Conservation (phyloP, 805 yeast genomes). For the Ogataea populi-albae region DNA sequence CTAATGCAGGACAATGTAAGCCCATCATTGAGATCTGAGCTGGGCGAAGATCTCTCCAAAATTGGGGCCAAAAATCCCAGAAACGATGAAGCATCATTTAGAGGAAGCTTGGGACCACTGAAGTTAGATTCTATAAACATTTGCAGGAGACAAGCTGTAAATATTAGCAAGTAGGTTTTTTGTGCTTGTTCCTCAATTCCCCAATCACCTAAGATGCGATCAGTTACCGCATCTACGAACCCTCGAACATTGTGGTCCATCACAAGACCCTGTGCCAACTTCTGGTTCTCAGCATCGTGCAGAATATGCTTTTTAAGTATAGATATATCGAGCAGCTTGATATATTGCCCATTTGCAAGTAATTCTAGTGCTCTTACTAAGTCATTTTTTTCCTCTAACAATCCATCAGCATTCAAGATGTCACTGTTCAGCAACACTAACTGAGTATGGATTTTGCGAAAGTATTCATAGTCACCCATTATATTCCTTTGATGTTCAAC, state of each 20-base stretch:
- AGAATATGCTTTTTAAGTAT: slow-evolving; percentile 14
- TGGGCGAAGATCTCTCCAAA: slow-evolving; percentile 12
- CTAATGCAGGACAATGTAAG: slow-evolving; percentile 9
- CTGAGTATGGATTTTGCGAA: no score
- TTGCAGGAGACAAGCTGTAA: slow-evolving; percentile 63
- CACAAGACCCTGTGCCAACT: slow-evolving; percentile 5
- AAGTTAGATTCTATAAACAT: slow-evolving; percentile 71
- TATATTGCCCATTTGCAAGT: slow-evolving; percentile 30
- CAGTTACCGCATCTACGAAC: slow-evolving; percentile 4
- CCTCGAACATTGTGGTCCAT: slow-evolving; percentile 1
- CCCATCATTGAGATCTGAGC: slow-evolving; percentile 20
- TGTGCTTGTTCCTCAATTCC: slow-evolving; percentile 2
- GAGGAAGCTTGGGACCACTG: slow-evolving; percentile 71
- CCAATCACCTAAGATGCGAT: slow-evolving; percentile 4
- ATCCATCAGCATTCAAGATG: no score
- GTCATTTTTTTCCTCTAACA: no score
- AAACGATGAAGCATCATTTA: slow-evolving; percentile 14
- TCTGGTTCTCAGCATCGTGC: slow-evolving; percentile 7
- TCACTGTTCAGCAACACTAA: no score
- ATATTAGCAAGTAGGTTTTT: slow-evolving; percentile 26
- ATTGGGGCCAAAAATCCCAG: slow-evolving; percentile 19
- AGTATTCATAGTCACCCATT: no score
- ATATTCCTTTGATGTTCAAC: no score
- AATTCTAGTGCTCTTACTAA: slow-evolving; percentile 8
- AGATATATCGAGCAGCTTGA: slow-evolving; percentile 14